phyloP scores from a whole-genome alignment of 495 filamentous ascomycete genomes.

The Penicillium ucsense region DNA sequence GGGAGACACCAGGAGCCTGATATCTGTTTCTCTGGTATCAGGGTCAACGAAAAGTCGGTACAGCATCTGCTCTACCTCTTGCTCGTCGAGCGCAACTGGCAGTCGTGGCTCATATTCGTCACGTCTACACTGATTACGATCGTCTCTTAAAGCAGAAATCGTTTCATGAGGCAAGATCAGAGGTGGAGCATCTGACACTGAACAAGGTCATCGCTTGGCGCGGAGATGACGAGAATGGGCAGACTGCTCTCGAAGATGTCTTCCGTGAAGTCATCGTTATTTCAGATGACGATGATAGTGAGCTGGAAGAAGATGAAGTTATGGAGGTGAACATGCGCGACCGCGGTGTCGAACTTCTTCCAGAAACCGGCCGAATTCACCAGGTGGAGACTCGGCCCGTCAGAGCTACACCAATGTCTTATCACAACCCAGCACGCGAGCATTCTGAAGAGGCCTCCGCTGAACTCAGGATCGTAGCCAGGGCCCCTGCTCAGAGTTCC shows the following conservation, averaged over 20 bases:
- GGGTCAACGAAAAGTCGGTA: slow-evolving; percentile 58
- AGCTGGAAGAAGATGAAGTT: slow-evolving; percentile 36
- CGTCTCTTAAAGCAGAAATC: slow-evolving; percentile 52
- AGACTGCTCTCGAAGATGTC: slow-evolving; percentile 66
- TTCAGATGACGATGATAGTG: slow-evolving; percentile 65
- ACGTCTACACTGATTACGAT: slow-evolving; percentile 82
- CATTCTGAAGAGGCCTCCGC: slow-evolving; percentile 28
- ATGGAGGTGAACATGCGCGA: slow-evolving; percentile 15
- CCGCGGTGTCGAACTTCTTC: slow-evolving; percentile 30
- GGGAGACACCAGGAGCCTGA: slow-evolving; percentile 10
- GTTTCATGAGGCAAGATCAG: slow-evolving; percentile 59
- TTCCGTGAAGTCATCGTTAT: slow-evolving; percentile 76
- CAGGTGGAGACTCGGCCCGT: slow-evolving; percentile 25
- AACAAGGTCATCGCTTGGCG: slow-evolving; percentile 77
- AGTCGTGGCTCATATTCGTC: slow-evolving; percentile 77
- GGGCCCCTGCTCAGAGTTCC: slow-evolving; percentile 17
- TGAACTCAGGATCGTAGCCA: slow-evolving; percentile 26
- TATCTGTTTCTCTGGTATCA: slow-evolving; percentile 10
- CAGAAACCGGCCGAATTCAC: slow-evolving; percentile 24
- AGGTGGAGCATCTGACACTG: slow-evolving; percentile 61
- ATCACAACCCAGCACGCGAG: slow-evolving; percentile 15
- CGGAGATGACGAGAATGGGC: slow-evolving; percentile 71
- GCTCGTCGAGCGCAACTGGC: slow-evolving; percentile 73
- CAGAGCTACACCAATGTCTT: slow-evolving; percentile 6
- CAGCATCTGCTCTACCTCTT: slow-evolving; percentile 52